phyloP scores from a whole-genome alignment of 2,329 filamentous ascomycete species.

The Apiospora malaysiana region DNA sequence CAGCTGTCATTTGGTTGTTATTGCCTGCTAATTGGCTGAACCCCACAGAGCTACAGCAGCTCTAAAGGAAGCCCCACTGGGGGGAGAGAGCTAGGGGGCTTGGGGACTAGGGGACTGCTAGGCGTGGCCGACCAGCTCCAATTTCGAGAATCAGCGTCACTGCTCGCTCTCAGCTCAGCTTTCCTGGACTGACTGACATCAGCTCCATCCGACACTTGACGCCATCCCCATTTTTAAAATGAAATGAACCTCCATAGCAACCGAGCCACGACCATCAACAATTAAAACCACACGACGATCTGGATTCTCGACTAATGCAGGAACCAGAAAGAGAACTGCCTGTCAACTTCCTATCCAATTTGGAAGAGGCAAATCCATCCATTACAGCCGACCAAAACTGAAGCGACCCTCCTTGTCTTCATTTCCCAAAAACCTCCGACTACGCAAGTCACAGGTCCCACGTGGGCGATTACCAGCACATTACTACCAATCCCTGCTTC shows the following conservation, averaged over 20 bases:
- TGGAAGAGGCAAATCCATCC: not conserved
- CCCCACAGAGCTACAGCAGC: not conserved
- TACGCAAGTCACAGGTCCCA: too few relatives aligned
- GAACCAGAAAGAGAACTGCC: not conserved
- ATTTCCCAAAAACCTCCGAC: not conserved
- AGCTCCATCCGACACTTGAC: constrained; percentile 1
- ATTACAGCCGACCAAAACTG: not conserved
- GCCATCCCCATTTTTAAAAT: constrained; percentile 3
- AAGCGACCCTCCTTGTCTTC: not conserved
- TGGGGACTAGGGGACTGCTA: not conserved
- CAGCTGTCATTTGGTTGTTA: constrained; percentile 11
- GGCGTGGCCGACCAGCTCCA: not conserved
- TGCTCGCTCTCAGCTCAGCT: not conserved
- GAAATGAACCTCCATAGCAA: constrained; percentile 18
- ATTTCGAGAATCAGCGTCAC: constrained; percentile 6
- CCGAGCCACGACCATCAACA: not conserved
- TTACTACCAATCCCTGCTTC: too few relatives aligned
- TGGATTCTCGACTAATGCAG: not conserved
- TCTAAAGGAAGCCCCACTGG: not conserved
- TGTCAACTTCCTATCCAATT: not conserved
- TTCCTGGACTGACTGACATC: constrained; percentile 3
- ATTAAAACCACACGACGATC: not conserved
- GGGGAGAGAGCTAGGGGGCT: not conserved
- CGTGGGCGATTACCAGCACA: too few relatives aligned
- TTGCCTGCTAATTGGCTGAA: constrained; percentile 5